These are phyloP conservation scores for Calonectria hongkongensis DNA, from an alignment of 2,329 filamentous ascomycete species.

Conservation along the genomic window DNA sequence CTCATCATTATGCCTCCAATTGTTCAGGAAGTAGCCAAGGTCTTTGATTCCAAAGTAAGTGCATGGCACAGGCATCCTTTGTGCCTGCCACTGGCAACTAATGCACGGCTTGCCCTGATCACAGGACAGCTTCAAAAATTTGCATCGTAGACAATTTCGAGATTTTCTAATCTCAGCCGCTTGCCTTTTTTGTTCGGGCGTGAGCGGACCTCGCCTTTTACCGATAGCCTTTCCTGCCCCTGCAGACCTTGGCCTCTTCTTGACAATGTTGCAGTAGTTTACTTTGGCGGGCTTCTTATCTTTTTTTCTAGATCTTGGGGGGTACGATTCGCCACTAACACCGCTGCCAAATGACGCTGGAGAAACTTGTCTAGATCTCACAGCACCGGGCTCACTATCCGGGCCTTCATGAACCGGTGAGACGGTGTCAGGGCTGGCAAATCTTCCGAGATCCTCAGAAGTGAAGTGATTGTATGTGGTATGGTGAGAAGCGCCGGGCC, in stretches of 20 bases:
- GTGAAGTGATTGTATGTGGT: background rate
- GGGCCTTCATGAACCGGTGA: background rate
- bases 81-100: background rate
- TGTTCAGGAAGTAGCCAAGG: background rate
- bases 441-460: background rate
- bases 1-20: background rate
- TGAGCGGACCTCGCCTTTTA: background rate
- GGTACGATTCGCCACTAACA: background rate
- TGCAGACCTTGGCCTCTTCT: background rate
- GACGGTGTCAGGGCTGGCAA: no score
- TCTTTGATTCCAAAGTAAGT: background rate
- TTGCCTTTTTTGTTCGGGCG: background rate
- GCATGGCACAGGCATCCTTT: background rate
- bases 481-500: no score
- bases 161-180: background rate
- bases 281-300: background rate
- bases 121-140: background rate
- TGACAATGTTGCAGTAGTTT: background rate
- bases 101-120: background rate
- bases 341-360: conserved; percentile 1
- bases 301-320: background rate
- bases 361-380: background rate
- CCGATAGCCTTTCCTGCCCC: background rate
- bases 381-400: background rate
- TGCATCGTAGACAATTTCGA: background rate